Base-by-base conservation (phyloP, 345 rosid species). In the Barbarea vulgaris region DNA sequence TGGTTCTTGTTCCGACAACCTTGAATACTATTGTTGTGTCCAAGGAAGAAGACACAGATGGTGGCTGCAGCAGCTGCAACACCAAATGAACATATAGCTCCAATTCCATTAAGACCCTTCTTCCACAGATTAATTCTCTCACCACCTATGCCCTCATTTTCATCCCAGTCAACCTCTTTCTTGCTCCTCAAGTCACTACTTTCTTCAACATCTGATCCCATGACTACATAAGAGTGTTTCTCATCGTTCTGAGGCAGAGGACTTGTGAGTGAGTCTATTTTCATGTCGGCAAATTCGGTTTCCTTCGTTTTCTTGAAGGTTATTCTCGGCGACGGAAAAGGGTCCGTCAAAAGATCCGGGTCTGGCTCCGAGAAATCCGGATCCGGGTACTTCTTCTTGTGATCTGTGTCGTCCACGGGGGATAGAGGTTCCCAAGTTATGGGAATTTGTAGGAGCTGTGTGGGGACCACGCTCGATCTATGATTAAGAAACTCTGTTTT, bases 251-350 rank as follows among this genome's bases (percentile, higher is more conserved):
- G 64, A 54, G 64, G 47, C 48, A 69, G 42, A 60, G 60, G 59
- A 25, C 52, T 71, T 4, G 68, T 28, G 47, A 56, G 95, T 15
- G 90, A 80, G 81, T 86, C 93, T 88, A 90, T 36, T 85, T 85
- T 93, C 96, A 91, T 89, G 97, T 94, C 98, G 95, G 81, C 93
- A 60, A 87, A 93, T 93, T 94, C 85, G 78, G 79, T 81, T 81
- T 89, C 95, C 87, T 83, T 89, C 83, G 75, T 75, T 80, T 84
- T 91, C 88, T 85, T 91, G 86, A 93, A 93, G 96, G 86, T 91
- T 76, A 94, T 88, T 77, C 87, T 90, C 39, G 96, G 87, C 19
- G 84, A 87, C 67, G 85, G 81, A 64, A 56, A 27, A 52, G 80
- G 37, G 7, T 70, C 80, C 69, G 64, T 53, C 61, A 68, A 12